Evolutionary conservation across 768 basidiomycete species (phyloP).

Genomic region (Lactarius sp.): DNA sequence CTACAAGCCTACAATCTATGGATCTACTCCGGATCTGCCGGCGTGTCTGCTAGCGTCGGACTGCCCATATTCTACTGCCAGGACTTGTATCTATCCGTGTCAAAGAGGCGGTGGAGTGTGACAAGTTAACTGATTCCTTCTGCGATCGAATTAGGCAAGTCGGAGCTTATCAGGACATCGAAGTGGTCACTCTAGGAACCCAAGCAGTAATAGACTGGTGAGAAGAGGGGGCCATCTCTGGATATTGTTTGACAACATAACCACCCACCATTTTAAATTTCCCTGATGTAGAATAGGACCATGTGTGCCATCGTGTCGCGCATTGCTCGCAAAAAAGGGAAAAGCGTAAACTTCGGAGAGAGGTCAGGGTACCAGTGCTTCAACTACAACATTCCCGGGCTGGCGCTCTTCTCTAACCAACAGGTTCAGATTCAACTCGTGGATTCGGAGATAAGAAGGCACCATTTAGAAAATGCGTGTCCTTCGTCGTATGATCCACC

Average conservation of each 20-base stretch:
- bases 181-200: background rate
- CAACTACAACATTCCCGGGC: background rate
- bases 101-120: background rate
- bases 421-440: background rate
- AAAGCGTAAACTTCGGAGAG: background rate
- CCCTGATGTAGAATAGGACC: background rate
- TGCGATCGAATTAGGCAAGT: background rate
- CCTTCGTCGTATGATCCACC: background rate
- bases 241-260: background rate
- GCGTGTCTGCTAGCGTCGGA: too few relatives aligned
- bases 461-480: background rate
- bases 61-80: background rate
- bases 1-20: too few relatives aligned
- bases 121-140: background rate
- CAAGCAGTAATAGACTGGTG: background rate
- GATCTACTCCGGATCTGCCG: too few relatives aligned
- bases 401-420: background rate
- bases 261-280: background rate
- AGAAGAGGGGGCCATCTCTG: background rate
- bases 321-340: background rate
- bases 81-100: background rate
- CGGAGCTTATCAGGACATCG: background rate
- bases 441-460: background rate
- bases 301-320: background rate
- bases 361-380: background rate